A percentile compares a stretch with the other conserved stretches of the same genome.
Evolutionary conservation across 108 stramenopile species (phyloP).

Genomic region (Pseudonitzschia multiseries): DNA sequence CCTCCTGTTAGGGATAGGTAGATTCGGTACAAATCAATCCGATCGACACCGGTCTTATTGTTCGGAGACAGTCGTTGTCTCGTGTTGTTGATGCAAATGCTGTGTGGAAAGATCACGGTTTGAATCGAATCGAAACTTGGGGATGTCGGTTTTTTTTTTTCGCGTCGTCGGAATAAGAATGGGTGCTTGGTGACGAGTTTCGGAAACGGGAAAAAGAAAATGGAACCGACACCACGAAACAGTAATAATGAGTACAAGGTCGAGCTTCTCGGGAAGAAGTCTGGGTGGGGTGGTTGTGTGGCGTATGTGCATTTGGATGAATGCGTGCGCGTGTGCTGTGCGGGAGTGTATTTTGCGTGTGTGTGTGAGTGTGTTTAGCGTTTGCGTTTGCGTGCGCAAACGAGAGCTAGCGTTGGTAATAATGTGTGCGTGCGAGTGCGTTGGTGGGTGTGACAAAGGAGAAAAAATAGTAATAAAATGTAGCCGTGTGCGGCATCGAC

Average conservation of each 20-base stretch:
- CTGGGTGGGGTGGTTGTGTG: not conserved
- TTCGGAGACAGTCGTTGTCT: slow-evolving; percentile 9
- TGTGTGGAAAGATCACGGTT: not conserved
- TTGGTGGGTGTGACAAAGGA: no score
- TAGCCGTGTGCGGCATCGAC: no score
- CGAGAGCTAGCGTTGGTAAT: not conserved
- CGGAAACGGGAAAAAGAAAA: not conserved
- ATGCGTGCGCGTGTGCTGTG: not conserved
- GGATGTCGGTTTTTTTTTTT: not conserved
- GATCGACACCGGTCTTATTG: not conserved
- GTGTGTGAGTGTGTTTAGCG: no score
- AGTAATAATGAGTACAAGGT: not conserved
- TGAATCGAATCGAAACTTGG: not conserved
- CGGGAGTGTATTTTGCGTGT: no score
- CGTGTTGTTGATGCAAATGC: not conserved
- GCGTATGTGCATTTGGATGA: not conserved
- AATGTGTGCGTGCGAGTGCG: no score
- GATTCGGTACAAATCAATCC: not conserved
- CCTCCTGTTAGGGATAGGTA: not conserved
- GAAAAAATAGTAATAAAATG: no score
- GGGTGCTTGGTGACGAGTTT: not conserved
- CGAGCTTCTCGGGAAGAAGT: not conserved
- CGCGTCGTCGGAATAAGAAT: not conserved
- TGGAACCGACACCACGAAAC: not conserved
- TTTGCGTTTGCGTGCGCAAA: not conserved